These are phyloP conservation scores for Mucor piriformis DNA, from an alignment of 371 early-diverging fungal genomes.

Conservation along the genomic window DNA sequence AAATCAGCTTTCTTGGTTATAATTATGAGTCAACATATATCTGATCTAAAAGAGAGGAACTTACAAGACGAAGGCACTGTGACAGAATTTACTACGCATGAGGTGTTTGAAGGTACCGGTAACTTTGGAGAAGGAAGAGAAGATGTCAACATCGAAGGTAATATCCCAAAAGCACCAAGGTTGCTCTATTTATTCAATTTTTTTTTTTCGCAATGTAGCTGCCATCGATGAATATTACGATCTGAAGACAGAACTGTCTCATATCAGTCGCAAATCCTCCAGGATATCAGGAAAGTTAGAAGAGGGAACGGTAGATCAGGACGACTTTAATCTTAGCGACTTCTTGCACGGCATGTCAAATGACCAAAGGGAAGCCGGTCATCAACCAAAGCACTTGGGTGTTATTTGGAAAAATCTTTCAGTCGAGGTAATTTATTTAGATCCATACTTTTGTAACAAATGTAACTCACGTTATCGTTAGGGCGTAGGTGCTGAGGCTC, in stretches of 20 bases:
- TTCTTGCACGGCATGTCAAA: constrained; percentile 32
- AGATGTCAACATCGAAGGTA: constrained; percentile 23
- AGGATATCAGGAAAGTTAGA: constrained; percentile 9
- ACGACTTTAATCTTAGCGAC: constrained; percentile 39
- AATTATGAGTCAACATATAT: too few species aligned
- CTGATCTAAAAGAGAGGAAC: neutral
- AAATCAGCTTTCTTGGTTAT: too few species aligned
- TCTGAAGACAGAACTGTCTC: constrained; percentile 19
- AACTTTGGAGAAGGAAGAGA: constrained; percentile 14
- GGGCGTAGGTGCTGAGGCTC: constrained; percentile 47
- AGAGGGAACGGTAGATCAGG: constrained; percentile 19
- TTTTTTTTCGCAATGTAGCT: constrained; percentile 4
- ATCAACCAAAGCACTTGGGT: constrained; percentile 51
- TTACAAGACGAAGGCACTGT: constrained; percentile 10
- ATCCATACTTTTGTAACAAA: neutral
- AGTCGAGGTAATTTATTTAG: constrained; percentile 32
- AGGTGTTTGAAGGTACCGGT: neutral
- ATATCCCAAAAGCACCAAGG: neutral
- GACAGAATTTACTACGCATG: neutral
- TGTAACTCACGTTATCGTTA: constrained; percentile 1
- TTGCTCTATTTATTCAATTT: neutral
- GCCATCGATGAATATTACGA: constrained; percentile 18
- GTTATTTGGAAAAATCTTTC: constrained; percentile 47
- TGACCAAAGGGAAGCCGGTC: constrained; percentile 30
- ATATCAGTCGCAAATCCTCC: constrained; percentile 12